Conservation (phyloP, 225 moss, liverwort and hornwort genomes). For the Pleurozium schreberi region DNA sequence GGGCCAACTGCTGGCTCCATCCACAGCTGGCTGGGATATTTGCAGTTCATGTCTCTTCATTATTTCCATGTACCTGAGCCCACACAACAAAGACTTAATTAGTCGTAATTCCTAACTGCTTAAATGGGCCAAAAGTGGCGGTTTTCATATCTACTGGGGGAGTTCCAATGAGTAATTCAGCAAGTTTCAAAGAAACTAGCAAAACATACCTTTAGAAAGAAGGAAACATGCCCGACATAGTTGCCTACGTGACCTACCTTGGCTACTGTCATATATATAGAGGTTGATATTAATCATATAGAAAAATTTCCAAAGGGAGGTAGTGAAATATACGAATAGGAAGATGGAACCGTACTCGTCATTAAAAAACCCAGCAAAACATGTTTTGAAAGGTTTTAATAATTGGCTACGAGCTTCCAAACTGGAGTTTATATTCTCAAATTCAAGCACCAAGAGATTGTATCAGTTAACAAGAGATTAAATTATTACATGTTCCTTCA, state of each 20-base stretch:
- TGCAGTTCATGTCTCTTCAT: conserved; percentile 46
- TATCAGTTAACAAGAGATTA: background rate
- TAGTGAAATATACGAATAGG: too few relatives aligned
- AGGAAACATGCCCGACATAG: background rate
- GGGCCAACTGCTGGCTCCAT: conserved; percentile 52
- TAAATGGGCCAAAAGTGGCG: background rate
- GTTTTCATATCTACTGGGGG: too few relatives aligned
- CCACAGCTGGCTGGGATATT: conserved; percentile 59
- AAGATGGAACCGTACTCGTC: background rate
- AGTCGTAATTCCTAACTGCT: background rate
- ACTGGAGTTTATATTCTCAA: background rate
- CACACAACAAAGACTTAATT: background rate
- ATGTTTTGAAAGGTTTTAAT: background rate
- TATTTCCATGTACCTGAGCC: conserved; percentile 32
- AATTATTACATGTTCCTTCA: background rate
- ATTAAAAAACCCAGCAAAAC: background rate
- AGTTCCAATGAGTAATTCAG: background rate
- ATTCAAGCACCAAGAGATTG: background rate
- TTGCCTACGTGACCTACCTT: background rate
- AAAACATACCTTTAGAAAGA: background rate
- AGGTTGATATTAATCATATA: background rate
- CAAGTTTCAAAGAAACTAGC: background rate
- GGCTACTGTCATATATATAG: background rate
- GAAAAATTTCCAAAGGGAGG: background rate
- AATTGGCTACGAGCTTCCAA: background rate